Percentiles rank a stretch among this genome's conserved stretches.
Evolutionary conservation across 768 basidiomycete species (phyloP).

Genomic region (Artomyces pyxidatus): DNA sequence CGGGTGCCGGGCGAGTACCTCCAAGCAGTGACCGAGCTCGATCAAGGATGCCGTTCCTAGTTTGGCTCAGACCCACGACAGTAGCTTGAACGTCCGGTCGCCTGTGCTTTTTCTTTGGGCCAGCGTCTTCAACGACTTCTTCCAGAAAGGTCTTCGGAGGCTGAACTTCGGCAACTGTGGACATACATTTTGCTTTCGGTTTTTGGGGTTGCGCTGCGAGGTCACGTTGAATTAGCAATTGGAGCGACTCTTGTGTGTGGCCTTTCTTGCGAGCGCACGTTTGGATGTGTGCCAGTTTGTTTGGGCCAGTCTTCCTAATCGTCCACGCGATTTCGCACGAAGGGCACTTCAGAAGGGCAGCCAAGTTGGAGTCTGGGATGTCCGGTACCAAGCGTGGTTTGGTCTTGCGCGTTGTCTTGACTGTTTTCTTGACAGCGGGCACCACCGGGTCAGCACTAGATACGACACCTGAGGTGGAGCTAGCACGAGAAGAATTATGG

Average conservation of each 20-base stretch:
- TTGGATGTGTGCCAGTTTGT: conserved; percentile 62
- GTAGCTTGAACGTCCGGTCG: conserved; percentile 1
- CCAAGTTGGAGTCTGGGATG: conserved; percentile 40
- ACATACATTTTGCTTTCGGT: not conserved
- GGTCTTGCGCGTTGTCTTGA: conserved; percentile 8
- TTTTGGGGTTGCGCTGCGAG: conserved; percentile 13
- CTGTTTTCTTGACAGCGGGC: not conserved
- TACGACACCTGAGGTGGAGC: not conserved
- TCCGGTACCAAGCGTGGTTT: conserved; percentile 16
- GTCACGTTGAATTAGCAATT: conserved; percentile 43
- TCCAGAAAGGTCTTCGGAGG: conserved; percentile 12
- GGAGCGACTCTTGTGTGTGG: conserved; percentile 47
- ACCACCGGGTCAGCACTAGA: not conserved
- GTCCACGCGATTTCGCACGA: conserved; percentile 66
- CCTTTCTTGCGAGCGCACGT: conserved; percentile 58
- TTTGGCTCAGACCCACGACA: conserved; percentile 11
- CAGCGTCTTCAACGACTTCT: conserved; percentile 8
- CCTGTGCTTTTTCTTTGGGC: conserved; percentile 8
- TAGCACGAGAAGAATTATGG: not conserved
- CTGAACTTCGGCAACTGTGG: not conserved
- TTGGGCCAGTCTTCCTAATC: conserved; percentile 47
- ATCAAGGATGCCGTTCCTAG: conserved; percentile 13
- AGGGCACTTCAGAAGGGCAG: conserved; percentile 47
- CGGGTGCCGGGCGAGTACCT: not conserved
- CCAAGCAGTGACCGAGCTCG: conserved; percentile 14